These are phyloP conservation scores for Bruguiera hainesii DNA, from an alignment of 441 rosid species.

Conservation along the genomic window DNA sequence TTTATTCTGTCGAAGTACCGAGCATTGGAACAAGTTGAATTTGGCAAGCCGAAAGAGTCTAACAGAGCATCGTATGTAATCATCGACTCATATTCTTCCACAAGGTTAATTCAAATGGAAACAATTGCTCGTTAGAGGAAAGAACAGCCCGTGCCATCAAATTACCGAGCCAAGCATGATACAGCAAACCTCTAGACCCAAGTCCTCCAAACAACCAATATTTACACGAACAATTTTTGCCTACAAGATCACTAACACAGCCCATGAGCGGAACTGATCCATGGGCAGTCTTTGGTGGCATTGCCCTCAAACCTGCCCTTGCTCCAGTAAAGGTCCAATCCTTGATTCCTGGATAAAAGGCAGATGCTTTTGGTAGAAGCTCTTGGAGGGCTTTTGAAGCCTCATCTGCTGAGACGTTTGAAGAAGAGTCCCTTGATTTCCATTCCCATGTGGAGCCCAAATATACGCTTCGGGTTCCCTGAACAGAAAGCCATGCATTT, in stretches of 20 bases:
- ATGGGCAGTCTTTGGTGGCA: slow-evolving; percentile 72
- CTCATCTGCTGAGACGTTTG: slow-evolving; percentile 63
- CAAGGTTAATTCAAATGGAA: slow-evolving; percentile 64
- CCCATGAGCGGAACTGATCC: slow-evolving; percentile 92
- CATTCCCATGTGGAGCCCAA: slow-evolving; percentile 95
- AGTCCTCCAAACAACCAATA: slow-evolving; percentile 89
- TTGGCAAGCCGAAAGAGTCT: neutral
- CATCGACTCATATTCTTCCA: slow-evolving; percentile 51
- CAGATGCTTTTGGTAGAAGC: slow-evolving; percentile 77
- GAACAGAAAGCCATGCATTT: slow-evolving; percentile 85
- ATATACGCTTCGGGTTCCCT: slow-evolving; percentile 54
- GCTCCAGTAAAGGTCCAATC: slow-evolving; percentile 68
- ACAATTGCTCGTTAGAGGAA: slow-evolving; percentile 47
- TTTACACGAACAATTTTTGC: slow-evolving; percentile 34
- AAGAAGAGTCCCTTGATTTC: slow-evolving; percentile 67
- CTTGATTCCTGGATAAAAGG: slow-evolving; percentile 57
- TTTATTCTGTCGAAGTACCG: too few species aligned
- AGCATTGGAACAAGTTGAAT: too few species aligned
- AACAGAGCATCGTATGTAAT: neutral
- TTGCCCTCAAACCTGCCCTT: slow-evolving; percentile 84
- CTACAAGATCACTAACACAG: slow-evolving; percentile 51
- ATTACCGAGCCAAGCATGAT: slow-evolving; percentile 81
- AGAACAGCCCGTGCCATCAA: slow-evolving; percentile 67
- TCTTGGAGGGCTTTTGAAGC: slow-evolving; percentile 63
- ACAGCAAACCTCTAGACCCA: slow-evolving; percentile 82